These are phyloP conservation scores for Bidens hawaiensis DNA, from an alignment of 140 eudicot genomes.

Conservation along the genomic window DNA sequence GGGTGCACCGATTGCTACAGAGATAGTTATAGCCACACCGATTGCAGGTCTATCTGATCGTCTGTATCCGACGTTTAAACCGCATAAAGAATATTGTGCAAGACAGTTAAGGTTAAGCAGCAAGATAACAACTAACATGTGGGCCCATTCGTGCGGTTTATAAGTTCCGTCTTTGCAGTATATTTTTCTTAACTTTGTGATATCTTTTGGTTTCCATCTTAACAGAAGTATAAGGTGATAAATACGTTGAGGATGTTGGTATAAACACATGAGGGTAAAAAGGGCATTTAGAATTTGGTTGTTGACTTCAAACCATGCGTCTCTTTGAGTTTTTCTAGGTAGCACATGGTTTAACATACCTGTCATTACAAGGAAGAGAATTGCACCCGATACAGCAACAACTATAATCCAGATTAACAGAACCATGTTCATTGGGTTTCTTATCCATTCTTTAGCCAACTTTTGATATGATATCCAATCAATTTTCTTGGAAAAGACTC, in stretches of 20 bases:
- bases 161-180: conserved; percentile 91
- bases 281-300: conserved; percentile 87
- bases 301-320: conserved; percentile 92
- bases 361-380: conserved; percentile 82
- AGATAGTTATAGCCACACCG: conserved; percentile 72
- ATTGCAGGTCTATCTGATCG: conserved; percentile 72
- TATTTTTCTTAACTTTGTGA: conserved; percentile 54
- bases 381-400: conserved; percentile 94
- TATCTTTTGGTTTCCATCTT: conserved; percentile 76
- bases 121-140: conserved; percentile 72
- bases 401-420: conserved; percentile 65
- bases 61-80: conserved; percentile 74
- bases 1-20: conserved; percentile 90
- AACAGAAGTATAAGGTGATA: conserved; percentile 64
- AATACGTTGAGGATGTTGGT: conserved; percentile 76
- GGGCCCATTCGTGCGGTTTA: conserved; percentile 94
- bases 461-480: conserved; percentile 51
- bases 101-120: conserved; percentile 76
- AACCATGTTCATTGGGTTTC: conserved; percentile 76
- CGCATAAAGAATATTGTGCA: conserved; percentile 84
- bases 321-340: conserved; percentile 61
- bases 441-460: conserved; percentile 69
- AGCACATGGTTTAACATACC: conserved; percentile 84
- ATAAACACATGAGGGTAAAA: conserved; percentile 85
- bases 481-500: conserved; percentile 52